A percentile compares a stretch with the other conserved stretches of the same genome.
phyloP scores from a whole-genome alignment of 2,329 filamentous ascomycete species.

The Verticillium tricorpus region DNA sequence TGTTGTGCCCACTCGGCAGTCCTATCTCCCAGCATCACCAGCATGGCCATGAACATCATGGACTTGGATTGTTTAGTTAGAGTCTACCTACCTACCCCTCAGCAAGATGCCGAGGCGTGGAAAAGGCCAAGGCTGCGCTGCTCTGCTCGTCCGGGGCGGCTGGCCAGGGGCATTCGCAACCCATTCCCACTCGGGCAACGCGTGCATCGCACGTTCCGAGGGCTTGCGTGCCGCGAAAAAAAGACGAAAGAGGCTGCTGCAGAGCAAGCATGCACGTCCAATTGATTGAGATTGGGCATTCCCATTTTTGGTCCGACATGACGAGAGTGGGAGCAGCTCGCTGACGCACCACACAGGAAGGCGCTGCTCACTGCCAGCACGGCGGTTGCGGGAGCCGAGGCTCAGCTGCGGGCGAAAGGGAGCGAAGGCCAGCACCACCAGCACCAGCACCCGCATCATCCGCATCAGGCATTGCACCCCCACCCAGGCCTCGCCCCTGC shows the following conservation, averaged over 20 bases:
- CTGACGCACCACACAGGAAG: slow-evolving; percentile 29
- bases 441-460: slow-evolving; percentile 18
- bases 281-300: neutral
- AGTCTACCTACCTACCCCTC: neutral
- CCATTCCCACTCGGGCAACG: neutral
- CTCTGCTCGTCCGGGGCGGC: neutral
- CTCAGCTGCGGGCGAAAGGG: slow-evolving; percentile 35
- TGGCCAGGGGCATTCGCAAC: neutral
- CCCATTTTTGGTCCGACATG: neutral
- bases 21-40: neutral
- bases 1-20: neutral
- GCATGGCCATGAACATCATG: neutral
- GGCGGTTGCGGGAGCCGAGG: slow-evolving; percentile 36
- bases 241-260: neutral
- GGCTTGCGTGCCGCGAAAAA: neutral
- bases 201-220: neutral
- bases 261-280: neutral
- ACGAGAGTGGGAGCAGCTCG: neutral
- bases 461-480: slow-evolving; percentile 18
- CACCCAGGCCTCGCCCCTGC: neutral
- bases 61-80: neutral
- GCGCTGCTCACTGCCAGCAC: slow-evolving; percentile 35
- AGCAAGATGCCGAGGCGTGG: neutral
- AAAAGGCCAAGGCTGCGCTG: neutral
- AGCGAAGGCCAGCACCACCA: slow-evolving; percentile 9